A percentile compares a stretch with the other conserved stretches of the same genome.
These are phyloP conservation scores for Solanum clarkiae DNA, from an alignment of 257 asterid genomes.

Conservation along the genomic window DNA sequence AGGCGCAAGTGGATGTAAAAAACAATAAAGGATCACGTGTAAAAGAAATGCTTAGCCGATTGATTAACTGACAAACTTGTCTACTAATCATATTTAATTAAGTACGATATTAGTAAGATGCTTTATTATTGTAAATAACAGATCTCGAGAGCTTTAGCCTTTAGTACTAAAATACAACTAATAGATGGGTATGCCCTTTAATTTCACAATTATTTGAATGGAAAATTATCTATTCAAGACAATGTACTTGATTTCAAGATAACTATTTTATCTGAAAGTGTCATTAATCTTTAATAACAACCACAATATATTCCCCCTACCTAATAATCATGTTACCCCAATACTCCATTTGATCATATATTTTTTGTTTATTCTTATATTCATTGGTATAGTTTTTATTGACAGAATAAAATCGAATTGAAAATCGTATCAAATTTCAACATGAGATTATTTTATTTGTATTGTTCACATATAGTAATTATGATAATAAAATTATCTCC, in stretches of 20 bases:
- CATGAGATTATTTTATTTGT: neutral
- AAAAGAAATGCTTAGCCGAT: slow-evolving; percentile 15
- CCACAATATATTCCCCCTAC: neutral
- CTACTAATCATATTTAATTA: slow-evolving; percentile 8
- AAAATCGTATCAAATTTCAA: no score
- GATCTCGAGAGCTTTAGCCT: neutral
- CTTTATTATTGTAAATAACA: slow-evolving; percentile 5
- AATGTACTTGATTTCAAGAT: neutral
- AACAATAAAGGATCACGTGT: slow-evolving; percentile 15
- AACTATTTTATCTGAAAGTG: neutral
- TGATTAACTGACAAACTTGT: slow-evolving; percentile 36
- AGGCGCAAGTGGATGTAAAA: slow-evolving; percentile 17
- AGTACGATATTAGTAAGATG: slow-evolving; percentile 6
- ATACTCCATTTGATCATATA: neutral
- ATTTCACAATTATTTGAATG: neutral
- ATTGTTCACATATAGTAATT: neutral
- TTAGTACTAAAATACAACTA: neutral
- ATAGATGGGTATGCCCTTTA: neutral
- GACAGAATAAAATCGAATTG: no score
- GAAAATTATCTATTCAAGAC: neutral
- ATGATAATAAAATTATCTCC: neutral
- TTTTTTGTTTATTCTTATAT: neutral
- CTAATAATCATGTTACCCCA: neutral
- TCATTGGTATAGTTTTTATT: neutral
- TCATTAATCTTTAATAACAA: neutral